Evolutionary conservation across 2,329 filamentous ascomycete species (phyloP).

Genomic region (Calonectria naviculata): DNA sequence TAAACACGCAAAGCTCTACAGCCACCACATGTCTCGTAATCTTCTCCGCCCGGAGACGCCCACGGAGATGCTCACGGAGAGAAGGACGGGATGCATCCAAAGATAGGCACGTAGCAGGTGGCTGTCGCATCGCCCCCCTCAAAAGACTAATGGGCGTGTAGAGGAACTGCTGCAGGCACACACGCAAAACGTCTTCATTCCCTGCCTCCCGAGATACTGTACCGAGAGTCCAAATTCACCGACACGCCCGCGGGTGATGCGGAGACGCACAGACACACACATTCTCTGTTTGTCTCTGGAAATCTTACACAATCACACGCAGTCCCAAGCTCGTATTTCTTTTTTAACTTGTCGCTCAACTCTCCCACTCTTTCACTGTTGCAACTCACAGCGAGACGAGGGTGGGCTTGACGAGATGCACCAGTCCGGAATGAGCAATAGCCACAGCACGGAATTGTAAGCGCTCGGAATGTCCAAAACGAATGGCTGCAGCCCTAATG

Average conservation of each 20-base stretch:
- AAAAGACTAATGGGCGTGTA: neutral
- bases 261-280: constrained; percentile 1
- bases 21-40: neutral
- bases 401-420: neutral
- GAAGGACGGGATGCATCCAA: neutral
- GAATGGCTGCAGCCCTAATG: constrained; percentile 23
- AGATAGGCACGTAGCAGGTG: constrained; percentile 12
- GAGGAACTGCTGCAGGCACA: constrained; percentile 22
- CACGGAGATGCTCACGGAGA: neutral
- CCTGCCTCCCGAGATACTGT: neutral
- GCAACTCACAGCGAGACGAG: constrained; percentile 19
- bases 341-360: neutral
- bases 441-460: constrained; percentile 1
- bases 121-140: neutral
- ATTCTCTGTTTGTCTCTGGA: neutral
- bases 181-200: constrained; percentile 3
- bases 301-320: constrained; percentile 5
- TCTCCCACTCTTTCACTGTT: neutral
- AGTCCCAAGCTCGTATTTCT: neutral
- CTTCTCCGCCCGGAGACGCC: neutral
- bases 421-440: constrained; percentile 1
- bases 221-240: neutral
- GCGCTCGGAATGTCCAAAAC: constrained; percentile 1
- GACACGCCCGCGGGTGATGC: neutral
- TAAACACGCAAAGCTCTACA: neutral